Evolutionary conservation across 768 basidiomycete species (phyloP).

Genomic region (Boletus reticulatus): DNA sequence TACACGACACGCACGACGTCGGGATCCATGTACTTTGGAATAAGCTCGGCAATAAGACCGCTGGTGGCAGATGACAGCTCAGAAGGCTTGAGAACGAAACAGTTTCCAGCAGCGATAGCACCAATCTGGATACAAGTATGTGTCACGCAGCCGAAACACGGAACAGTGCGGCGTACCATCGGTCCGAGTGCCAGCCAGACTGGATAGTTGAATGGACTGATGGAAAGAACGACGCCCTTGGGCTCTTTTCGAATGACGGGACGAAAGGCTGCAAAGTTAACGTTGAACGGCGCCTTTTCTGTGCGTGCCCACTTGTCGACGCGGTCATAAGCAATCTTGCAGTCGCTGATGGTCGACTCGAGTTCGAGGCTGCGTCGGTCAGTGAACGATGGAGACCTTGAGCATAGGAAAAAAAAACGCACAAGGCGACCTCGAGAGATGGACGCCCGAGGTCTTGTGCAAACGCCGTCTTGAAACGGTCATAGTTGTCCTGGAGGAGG

Average conservation of each 20-base stretch:
- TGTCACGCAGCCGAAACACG: background rate
- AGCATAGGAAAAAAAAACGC: conserved; percentile 26
- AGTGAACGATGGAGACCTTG: background rate
- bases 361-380: conserved; percentile 57
- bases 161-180: conserved; percentile 40
- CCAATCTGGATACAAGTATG: conserved; percentile 41
- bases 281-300: conserved; percentile 50
- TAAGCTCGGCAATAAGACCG: conserved; percentile 59
- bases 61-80: conserved; percentile 60
- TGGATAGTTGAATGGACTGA: conserved; percentile 77
- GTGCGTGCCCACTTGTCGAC: conserved; percentile 77
- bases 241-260: conserved; percentile 72
- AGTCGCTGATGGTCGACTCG: conserved; percentile 49
- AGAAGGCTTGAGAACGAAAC: conserved; percentile 73
- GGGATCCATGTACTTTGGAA: conserved; percentile 74
- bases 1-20: conserved; percentile 66
- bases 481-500: conserved; percentile 68
- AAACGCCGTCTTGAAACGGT: conserved; percentile 58
- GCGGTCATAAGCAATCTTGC: conserved; percentile 52
- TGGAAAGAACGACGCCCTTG: conserved; percentile 71
- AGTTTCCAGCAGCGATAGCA: conserved; percentile 78
- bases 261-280: conserved; percentile 57
- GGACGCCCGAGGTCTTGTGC: conserved; percentile 64
- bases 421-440: conserved; percentile 55
- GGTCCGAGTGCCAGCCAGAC: conserved; percentile 57